phyloP scores from a whole-genome alignment of 192 early-diverging fungal species.

The Coemansia sp. region DNA sequence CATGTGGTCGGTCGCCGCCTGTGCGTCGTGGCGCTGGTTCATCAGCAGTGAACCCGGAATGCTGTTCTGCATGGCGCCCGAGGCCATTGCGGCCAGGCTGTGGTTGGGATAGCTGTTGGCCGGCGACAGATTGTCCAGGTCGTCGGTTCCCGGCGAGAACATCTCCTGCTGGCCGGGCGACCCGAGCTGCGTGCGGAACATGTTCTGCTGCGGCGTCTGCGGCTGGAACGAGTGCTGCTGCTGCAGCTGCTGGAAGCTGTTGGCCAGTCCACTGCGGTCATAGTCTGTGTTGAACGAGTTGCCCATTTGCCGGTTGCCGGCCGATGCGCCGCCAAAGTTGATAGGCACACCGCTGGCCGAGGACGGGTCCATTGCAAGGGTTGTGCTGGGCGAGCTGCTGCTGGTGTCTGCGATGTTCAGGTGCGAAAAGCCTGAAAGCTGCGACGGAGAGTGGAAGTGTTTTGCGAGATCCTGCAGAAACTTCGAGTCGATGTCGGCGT shows the following conservation, averaged over 20 bases:
- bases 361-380: slow-evolving; percentile 30
- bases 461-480: slow-evolving; percentile 52
- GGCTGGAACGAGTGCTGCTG: slow-evolving; percentile 43
- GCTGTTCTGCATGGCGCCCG: slow-evolving; percentile 40
- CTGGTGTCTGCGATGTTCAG: slow-evolving; percentile 35
- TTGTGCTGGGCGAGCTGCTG: slow-evolving; percentile 20
- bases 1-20: slow-evolving; percentile 30
- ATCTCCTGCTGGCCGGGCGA: slow-evolving; percentile 44
- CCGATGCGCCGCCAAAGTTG: slow-evolving; percentile 39
- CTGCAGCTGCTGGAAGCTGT: slow-evolving; percentile 54
- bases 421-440: slow-evolving; percentile 51
- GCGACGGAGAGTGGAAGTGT: slow-evolving; percentile 36
- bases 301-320: slow-evolving; percentile 26
- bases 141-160: slow-evolving; percentile 40
- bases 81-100: slow-evolving; percentile 42
- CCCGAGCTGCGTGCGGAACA: slow-evolving; percentile 48
- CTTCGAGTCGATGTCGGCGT: slow-evolving; percentile 45
- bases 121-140: slow-evolving; percentile 40
- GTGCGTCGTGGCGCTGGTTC: slow-evolving; percentile 23
- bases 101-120: slow-evolving; percentile 37
- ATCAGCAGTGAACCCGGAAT: slow-evolving; percentile 44
- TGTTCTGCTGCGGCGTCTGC: slow-evolving; percentile 34
- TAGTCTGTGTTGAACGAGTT: slow-evolving; percentile 50
- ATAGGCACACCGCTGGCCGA: slow-evolving; percentile 39
- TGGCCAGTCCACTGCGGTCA: slow-evolving; percentile 46